Evolutionary conservation across 179 eudicot genomes (phyloP).

Genomic region (Corrigiola litoralis): DNA sequence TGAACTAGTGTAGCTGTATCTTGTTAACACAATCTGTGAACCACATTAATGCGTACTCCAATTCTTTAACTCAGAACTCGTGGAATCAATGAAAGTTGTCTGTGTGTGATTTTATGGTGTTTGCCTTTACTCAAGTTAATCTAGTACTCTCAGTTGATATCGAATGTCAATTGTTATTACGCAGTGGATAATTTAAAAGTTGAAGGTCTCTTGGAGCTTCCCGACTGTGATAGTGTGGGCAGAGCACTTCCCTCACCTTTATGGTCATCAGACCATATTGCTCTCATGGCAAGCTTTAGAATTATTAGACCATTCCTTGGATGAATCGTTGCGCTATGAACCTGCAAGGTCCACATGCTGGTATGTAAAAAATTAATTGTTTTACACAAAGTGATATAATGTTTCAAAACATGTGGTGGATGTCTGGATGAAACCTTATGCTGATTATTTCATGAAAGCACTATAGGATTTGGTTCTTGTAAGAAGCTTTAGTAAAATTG

Average conservation of each 20-base stretch:
- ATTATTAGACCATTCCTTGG: slow-evolving; percentile 18
- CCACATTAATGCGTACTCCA: background rate
- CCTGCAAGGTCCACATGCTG: slow-evolving; percentile 13
- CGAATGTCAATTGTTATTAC: background rate
- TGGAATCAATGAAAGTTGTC: too few relatives aligned
- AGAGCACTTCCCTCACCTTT: slow-evolving; percentile 20
- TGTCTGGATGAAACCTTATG: too few relatives aligned
- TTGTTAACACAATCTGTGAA: background rate
- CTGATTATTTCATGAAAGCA: too few relatives aligned
- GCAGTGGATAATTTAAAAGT: slow-evolving; percentile 30
- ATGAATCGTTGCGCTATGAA: background rate
- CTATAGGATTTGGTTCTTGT: background rate
- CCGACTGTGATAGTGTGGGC: slow-evolving; percentile 13
- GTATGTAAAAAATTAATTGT: slow-evolving; percentile 7
- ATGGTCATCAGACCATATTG: slow-evolving; percentile 31
- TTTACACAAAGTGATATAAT: background rate
- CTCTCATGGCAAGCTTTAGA: slow-evolving; percentile 30
- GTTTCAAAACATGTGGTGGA: background rate
- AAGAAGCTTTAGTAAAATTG: background rate
- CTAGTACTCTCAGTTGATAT: background rate
- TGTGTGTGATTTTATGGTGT: background rate
- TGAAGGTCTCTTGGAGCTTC: slow-evolving; percentile 32
- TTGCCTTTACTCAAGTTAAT: background rate
- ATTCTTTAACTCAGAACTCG: too few relatives aligned
- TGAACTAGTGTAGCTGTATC: background rate